Base-by-base conservation (phyloP, 2,329 filamentous ascomycete genomes). In the Sclerotinia minor region DNA sequence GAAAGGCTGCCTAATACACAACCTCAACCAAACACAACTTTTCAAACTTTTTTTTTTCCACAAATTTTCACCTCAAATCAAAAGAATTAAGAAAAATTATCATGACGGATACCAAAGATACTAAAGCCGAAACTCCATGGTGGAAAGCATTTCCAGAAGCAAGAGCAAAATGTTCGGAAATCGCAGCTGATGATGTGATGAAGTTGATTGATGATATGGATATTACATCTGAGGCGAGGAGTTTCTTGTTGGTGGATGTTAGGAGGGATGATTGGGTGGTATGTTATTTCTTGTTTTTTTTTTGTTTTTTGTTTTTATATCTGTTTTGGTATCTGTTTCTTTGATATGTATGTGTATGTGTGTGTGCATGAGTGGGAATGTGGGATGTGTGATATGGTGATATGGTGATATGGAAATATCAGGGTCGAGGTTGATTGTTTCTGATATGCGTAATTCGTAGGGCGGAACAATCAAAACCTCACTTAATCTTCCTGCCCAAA, bases 401-500 rank as follows among this genome's bases (percentile, higher is more conserved):
- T 35, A 35, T 38, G n/a, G n/a, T n/a, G n/a, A n/a, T n/a, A n/a
- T n/a, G n/a, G n/a, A n/a, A n/a, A n/a, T n/a, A n/a, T n/a, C n/a
- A n/a, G n/a, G n/a, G n/a, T n/a, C n/a, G n/a, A 57, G 55, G 53
- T 45, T 41, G 15, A 50, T 13, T 13, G 32, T 26, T 35, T 52
- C 61, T 68, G 29, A 65, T 41, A 35, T 61, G 1, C 32, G 5
- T 29, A 41, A 21, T 15, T 7, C 1, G 57, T 65, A 83, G 83
- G 87, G 88, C 35, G 87, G 87, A 52, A 88, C 86, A 0, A 84
- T 90, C 66, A 78, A 78, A 11, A 82, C 81, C 2, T 87, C 86
- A 0, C 79, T 89, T 70, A 86, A 87, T 71, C 77, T 87, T 19
- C 84, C 84, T 0, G 84, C 84, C 11, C 84, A 87, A 65, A 82